Base-by-base conservation (phyloP, 2,329 filamentous ascomycete species). In the Triangularia verruculosa region DNA sequence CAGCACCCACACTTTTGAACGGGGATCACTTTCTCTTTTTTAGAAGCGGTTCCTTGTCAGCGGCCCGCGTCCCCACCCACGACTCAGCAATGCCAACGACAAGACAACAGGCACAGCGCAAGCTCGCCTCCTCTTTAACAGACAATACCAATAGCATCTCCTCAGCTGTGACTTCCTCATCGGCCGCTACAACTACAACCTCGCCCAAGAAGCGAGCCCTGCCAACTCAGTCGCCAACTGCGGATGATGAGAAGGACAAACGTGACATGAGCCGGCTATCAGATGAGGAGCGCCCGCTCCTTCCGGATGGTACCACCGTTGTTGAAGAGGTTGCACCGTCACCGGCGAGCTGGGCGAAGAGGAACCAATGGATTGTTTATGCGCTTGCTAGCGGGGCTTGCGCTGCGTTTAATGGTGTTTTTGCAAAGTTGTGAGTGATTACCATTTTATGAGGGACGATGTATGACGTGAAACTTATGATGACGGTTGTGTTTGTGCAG, bases 361-460 rank as follows among this genome's bases (percentile, higher is more conserved):
- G 70, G 53, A 78, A 77, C 61, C 81, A 83, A 68, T 90, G 87
- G 87, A 83, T 94, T 66, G 77, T 88, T 58, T 83, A 90, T 66
- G 89, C 91, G 51, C 74, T 93, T 51, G 86, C 88, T 57, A 92
- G 89, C 72, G 91, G 91, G 66, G 87, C 85, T 60, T 93, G 90
- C 72, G 91, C 91, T 30, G 90, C 91, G 22, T 88, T 91, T 69
- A 95, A 95, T 70, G 91, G 91, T 64, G 88, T 91, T 4, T 93
- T 94, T 79, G 91, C 91, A 0, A 95, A 94, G 77, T 79, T 95
- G 89, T 91, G 78, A 72, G 86, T 28, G 25, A n/a, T 3, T 12
- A 27, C 25, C 11, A 4, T 27, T 12, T 54, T 15, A 13, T 28
- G 22, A 58, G 27, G 57, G 34, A 62, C n/a, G 55, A 62, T 17